These are phyloP conservation scores for Phalaenopsis equestris DNA, from an alignment of 106 monocot species.

Conservation along the genomic window DNA sequence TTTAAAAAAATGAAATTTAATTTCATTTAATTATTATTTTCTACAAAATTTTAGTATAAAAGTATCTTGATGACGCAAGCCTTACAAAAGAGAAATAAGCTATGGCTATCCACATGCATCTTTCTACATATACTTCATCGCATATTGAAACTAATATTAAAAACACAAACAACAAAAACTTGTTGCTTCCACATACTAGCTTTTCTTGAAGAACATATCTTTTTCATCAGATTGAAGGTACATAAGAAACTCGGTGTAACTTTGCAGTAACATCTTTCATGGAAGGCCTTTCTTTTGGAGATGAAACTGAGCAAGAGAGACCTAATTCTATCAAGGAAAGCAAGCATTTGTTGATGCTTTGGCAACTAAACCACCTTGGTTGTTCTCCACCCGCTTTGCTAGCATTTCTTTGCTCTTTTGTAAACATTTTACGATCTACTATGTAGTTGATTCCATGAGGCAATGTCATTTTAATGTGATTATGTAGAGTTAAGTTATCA, in stretches of 20 bases:
- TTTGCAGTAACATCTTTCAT: not conserved
- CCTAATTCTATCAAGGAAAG: not conserved
- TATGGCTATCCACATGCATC: no score
- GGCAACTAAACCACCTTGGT: no score
- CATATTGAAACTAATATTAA: no score
- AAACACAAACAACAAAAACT: no score
- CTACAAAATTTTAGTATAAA: no score
- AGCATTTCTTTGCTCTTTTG: not conserved
- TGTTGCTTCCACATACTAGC: no score
- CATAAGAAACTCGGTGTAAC: not conserved
- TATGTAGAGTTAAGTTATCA: not conserved
- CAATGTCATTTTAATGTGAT: not conserved
- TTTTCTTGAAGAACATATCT: no score
- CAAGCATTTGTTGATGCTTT: not conserved
- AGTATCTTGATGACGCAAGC: no score
- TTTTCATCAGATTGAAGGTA: not conserved
- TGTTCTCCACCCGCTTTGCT: not conserved
- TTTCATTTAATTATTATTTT: no score
- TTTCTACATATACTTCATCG: no score
- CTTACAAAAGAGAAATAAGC: no score
- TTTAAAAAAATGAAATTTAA: no score
- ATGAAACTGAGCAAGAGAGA: not conserved
- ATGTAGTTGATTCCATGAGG: not conserved
- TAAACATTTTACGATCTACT: not conserved
- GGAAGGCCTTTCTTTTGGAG: not conserved